Evolutionary conservation across 2,329 filamentous ascomycete genomes (phyloP).

Genomic region (Reticulascus tulasneorum): DNA sequence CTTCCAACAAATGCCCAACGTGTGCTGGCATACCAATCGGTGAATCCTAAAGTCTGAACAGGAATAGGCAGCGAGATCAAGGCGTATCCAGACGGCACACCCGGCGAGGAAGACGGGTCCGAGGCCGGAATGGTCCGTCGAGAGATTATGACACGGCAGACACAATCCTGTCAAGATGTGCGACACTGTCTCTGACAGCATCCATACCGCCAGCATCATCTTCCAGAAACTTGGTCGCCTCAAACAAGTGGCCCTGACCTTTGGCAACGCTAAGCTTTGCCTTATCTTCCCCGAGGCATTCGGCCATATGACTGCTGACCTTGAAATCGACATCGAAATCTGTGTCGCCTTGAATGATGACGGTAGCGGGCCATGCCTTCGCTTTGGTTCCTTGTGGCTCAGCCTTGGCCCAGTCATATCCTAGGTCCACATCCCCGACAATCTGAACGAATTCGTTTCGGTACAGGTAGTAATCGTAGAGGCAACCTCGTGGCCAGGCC

Average conservation of each 20-base stretch:
- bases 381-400: slow-evolving; percentile 8
- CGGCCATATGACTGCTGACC: slow-evolving; percentile 22
- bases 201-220: slow-evolving; percentile 23
- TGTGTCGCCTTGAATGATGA: slow-evolving; percentile 27
- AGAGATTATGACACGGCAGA: too few relatives aligned
- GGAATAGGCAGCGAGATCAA: too few relatives aligned
- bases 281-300: slow-evolving; percentile 20
- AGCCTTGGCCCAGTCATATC: slow-evolving; percentile 24
- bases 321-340: slow-evolving; percentile 24
- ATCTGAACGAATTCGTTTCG: slow-evolving; percentile 23
- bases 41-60: too few relatives aligned
- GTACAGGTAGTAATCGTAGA: slow-evolving; percentile 31
- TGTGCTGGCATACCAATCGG: too few relatives aligned
- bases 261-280: slow-evolving; percentile 21
- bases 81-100: too few relatives aligned
- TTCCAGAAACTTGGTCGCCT: slow-evolving; percentile 24
- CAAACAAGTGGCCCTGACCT: slow-evolving; percentile 24
- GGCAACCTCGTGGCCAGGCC: slow-evolving; percentile 13
- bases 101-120: too few relatives aligned
- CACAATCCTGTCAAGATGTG: slow-evolving; percentile 21
- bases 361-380: slow-evolving; percentile 26
- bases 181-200: slow-evolving; percentile 19
- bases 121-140: too few relatives aligned
- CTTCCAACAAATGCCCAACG: too few relatives aligned
- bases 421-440: slow-evolving; percentile 24